phyloP scores from a whole-genome alignment of 805 yeast species.

The Pichia deserticola region DNA sequence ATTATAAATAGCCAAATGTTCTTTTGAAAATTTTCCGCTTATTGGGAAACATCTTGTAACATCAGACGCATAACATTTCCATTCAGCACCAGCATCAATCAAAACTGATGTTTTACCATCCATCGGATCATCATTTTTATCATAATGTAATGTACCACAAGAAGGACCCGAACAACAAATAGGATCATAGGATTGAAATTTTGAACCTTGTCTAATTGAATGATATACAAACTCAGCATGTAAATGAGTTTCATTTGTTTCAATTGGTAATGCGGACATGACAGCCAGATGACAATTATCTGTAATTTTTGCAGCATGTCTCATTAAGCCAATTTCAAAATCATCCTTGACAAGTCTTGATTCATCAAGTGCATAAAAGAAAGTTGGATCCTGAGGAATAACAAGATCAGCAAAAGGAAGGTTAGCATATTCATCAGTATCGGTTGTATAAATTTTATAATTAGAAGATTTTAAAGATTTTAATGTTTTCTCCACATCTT shows the following conservation, averaged over 20 bases:
- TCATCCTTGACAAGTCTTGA: slow-evolving; percentile 78
- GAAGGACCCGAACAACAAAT: slow-evolving; percentile 91
- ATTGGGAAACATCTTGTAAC: slow-evolving; percentile 95
- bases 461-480: slow-evolving; percentile 23
- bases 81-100: slow-evolving; percentile 96
- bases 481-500: slow-evolving; percentile 38
- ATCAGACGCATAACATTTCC: slow-evolving; percentile 88
- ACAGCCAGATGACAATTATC: slow-evolving; percentile 87
- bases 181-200: slow-evolving; percentile 85
- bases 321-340: slow-evolving; percentile 69
- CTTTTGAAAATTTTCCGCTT: slow-evolving; percentile 81
- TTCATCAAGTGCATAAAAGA: slow-evolving; percentile 78
- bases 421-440: slow-evolving; percentile 40
- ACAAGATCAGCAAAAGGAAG: slow-evolving; percentile 31
- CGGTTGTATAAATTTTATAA: slow-evolving; percentile 42
- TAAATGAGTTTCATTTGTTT: slow-evolving; percentile 79
- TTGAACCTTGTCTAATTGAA: slow-evolving; percentile 89
- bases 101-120: slow-evolving; percentile 57
- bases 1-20: slow-evolving; percentile 75
- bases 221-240: slow-evolving; percentile 96
- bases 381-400: slow-evolving; percentile 37
- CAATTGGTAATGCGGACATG: slow-evolving; percentile 88
- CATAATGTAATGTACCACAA: slow-evolving; percentile 87
- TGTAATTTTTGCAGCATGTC: slow-evolving; percentile 75
- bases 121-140: slow-evolving; percentile 65